phyloP scores from a whole-genome alignment of 495 filamentous ascomycete species.

The Xylaria curta region DNA sequence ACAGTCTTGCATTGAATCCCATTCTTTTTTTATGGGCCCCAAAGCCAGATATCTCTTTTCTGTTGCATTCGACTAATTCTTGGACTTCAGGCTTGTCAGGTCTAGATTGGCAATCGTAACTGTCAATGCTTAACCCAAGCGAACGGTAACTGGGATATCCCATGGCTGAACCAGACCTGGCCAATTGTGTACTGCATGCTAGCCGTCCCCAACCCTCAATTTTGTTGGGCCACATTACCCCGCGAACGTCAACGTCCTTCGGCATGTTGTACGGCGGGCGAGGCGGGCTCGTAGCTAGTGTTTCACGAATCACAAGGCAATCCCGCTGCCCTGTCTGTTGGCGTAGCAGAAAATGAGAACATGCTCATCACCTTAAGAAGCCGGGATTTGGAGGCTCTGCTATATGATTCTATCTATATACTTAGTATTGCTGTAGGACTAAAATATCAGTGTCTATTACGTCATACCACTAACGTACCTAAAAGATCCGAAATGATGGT shows the following conservation, averaged over 20 bases:
- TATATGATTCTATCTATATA: background rate
- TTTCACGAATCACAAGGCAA: background rate
- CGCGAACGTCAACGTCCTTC: slow-evolving; percentile 1
- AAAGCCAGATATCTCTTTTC: background rate
- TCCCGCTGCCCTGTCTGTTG: background rate
- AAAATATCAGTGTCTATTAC: background rate
- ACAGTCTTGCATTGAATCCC: slow-evolving; percentile 11
- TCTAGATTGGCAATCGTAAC: background rate
- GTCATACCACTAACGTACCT: background rate
- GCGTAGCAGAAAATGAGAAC: background rate
- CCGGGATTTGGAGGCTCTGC: background rate
- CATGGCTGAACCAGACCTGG: background rate
- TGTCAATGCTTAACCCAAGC: background rate
- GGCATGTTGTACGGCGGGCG: background rate
- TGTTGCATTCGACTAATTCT: background rate
- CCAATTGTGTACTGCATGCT: background rate
- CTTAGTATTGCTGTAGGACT: background rate
- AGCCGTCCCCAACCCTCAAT: background rate
- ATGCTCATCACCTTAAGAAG: background rate
- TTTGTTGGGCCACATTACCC: background rate
- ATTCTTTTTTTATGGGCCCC: slow-evolving; percentile 10
- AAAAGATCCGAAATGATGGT: background rate
- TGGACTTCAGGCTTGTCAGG: background rate
- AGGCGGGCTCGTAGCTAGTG: slow-evolving; percentile 5
- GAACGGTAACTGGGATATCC: background rate